Evolutionary conservation across 805 yeast species (phyloP).

Genomic region (Blastobotrys muscicola): DNA sequence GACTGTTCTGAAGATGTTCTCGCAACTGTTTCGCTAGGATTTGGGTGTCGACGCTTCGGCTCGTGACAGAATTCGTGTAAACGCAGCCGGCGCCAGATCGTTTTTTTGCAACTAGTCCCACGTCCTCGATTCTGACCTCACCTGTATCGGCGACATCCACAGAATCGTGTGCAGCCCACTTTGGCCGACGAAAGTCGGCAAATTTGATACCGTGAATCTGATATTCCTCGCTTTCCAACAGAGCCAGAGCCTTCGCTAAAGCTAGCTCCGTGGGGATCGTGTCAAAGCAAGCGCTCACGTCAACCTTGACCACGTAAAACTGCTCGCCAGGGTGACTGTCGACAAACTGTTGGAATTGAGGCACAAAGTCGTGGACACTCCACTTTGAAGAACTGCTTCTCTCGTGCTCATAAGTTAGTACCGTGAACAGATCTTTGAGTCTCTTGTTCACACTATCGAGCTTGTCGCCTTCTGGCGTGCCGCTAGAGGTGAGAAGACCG

Average conservation of each 20-base stretch:
- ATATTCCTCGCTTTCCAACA: conserved; percentile 11
- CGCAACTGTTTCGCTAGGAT: conserved; percentile 21
- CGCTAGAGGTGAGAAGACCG: neutral
- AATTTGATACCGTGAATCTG: conserved; percentile 4
- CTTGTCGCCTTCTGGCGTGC: conserved; percentile 52
- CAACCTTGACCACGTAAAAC: conserved; percentile 57
- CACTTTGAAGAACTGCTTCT: conserved; percentile 16
- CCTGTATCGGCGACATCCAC: neutral
- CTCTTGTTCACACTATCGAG: conserved; percentile 11
- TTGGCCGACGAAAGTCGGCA: neutral
- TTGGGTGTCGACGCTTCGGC: no score
- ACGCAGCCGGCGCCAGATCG: no score
- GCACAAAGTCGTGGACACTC: conserved; percentile 37
- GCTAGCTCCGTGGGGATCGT: conserved; percentile 32
- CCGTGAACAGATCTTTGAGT: neutral
- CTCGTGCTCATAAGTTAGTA: neutral
- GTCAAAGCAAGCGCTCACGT: conserved; percentile 70
- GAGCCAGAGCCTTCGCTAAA: conserved; percentile 6
- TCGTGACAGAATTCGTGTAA: no score
- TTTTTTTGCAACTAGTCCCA: no score
- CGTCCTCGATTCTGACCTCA: no score
- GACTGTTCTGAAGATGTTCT: conserved; percentile 46
- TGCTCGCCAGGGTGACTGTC: conserved; percentile 15
- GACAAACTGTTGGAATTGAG: conserved; percentile 32
- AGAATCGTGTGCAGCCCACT: neutral